Base-by-base conservation (phyloP, 169 alveolate species). In the Plasmodium vivax region DNA sequence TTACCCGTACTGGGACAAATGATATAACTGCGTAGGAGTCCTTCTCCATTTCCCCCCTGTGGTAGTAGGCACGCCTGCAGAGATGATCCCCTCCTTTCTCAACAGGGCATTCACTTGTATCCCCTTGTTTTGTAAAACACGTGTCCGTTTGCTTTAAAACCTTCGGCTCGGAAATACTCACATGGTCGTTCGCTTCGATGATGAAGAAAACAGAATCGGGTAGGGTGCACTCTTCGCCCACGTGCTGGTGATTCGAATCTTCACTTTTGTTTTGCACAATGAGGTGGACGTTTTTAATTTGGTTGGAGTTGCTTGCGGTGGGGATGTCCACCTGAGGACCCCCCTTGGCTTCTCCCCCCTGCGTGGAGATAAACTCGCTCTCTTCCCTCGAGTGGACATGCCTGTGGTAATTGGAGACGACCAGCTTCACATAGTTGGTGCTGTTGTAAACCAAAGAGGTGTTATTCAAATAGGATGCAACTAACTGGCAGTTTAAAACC, bases 381-480 rank as follows among this genome's bases (percentile, higher is more conserved):
- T 36, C 68, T 14, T 84, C 45, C 38, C 75, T 58, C 68, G 62
- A 43, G 19, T 84, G 19, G 41, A 84, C 54, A 41, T 87, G 36
- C n/a, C 32, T 34, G 6, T 87, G 81, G 36, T 5, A 77, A 54
- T 87, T 87, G 47, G 41, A 75, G 10, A 87, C 71, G 68, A 87
- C 14, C 47, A 87, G 30, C 56, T 87, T 74, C 71, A 87, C 38
- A 45, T 77, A 87, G 62, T 87, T 87, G 14, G 32, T 56, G 51
- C 82, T 87, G 47, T 87, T 56, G n/a, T 77, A 87, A n/a, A 87
- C 83, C 71, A 90, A 81, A 12, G 91, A 90, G 2, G 94, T 58
- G 71, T 73, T 62, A 32, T 90, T 90, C 54, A 90, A 45, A 90
- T 38, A 80, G 7, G 90, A 80, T 5, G 94, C 77, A 38, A 27